phyloP scores from a whole-genome alignment of 2,329 filamentous ascomycete species.

The Fusarium continuum region DNA sequence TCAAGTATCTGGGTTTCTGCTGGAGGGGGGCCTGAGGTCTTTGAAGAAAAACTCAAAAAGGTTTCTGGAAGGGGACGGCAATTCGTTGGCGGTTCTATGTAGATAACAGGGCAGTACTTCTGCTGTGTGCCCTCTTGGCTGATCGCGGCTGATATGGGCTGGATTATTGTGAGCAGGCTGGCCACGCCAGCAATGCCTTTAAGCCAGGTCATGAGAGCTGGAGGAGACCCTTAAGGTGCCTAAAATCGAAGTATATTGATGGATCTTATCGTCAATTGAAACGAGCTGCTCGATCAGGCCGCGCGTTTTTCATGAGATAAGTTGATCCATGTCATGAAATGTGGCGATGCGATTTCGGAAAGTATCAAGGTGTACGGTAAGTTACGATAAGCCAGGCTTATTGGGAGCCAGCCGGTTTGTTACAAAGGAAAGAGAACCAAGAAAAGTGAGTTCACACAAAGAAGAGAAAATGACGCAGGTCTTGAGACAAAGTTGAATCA shows the following conservation, averaged over 20 bases:
- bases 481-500: not conserved
- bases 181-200: conserved; percentile 19
- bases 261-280: not conserved
- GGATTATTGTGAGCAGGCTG: conserved; percentile 3
- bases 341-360: conserved; percentile 27
- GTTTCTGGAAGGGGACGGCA: conserved; percentile 36
- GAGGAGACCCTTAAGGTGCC: no score
- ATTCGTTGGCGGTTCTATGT: conserved; percentile 19
- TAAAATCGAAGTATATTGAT: not conserved
- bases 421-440: not conserved
- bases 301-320: conserved; percentile 25
- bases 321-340: conserved; percentile 25
- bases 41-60: conserved; percentile 33
- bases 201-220: conserved; percentile 26
- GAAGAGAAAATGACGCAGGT: conserved; percentile 3
- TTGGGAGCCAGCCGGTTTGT: not conserved
- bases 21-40: not conserved
- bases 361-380: conserved; percentile 16
- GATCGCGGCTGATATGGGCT: conserved; percentile 22
- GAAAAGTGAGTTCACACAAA: not conserved
- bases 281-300: not conserved
- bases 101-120: conserved; percentile 39
- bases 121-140: conserved; percentile 12
- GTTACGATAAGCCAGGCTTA: conserved; percentile 19
- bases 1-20: conserved; percentile 50